Evolutionary conservation across 2,329 filamentous ascomycete genomes (phyloP).

Genomic region (Falciphora oryzae): DNA sequence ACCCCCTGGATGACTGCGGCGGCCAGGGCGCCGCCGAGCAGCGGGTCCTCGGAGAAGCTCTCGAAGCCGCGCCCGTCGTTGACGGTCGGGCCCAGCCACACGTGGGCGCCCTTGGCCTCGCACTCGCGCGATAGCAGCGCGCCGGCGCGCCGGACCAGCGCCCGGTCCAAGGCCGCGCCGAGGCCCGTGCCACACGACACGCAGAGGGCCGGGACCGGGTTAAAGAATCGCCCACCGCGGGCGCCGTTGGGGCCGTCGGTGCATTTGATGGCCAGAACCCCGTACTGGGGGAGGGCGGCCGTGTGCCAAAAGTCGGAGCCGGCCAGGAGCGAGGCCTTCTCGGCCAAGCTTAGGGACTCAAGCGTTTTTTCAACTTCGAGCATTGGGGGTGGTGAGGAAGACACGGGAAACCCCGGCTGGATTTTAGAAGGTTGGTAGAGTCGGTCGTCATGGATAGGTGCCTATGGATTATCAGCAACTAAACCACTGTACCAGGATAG

Average conservation of each 20-base stretch:
- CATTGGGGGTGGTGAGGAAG: too few species aligned
- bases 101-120: slow-evolving; percentile 60
- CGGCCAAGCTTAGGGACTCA: slow-evolving; percentile 12
- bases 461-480: too few species aligned
- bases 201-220: slow-evolving; percentile 37
- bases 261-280: slow-evolving; percentile 26
- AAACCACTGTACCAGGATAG: too few species aligned
- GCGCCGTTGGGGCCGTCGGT: slow-evolving; percentile 29
- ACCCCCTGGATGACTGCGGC: slow-evolving; percentile 29
- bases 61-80: slow-evolving; percentile 42
- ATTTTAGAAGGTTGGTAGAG: too few species aligned
- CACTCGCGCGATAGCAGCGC: slow-evolving; percentile 62
- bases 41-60: slow-evolving; percentile 32
- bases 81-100: slow-evolving; percentile 57
- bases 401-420: too few species aligned
- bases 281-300: slow-evolving; percentile 21
- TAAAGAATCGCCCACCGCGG: slow-evolving; percentile 25
- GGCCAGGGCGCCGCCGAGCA: slow-evolving; percentile 31
- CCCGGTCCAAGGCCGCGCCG: slow-evolving; percentile 62
- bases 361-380: slow-evolving; percentile 7
- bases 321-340: slow-evolving; percentile 15
- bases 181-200: slow-evolving; percentile 38
- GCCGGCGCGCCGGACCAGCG: slow-evolving; percentile 57
- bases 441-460: too few species aligned
- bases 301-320: slow-evolving; percentile 25